phyloP scores from a whole-genome alignment of 352 stramenopile genomes.

The Globisporangium spinosum region DNA sequence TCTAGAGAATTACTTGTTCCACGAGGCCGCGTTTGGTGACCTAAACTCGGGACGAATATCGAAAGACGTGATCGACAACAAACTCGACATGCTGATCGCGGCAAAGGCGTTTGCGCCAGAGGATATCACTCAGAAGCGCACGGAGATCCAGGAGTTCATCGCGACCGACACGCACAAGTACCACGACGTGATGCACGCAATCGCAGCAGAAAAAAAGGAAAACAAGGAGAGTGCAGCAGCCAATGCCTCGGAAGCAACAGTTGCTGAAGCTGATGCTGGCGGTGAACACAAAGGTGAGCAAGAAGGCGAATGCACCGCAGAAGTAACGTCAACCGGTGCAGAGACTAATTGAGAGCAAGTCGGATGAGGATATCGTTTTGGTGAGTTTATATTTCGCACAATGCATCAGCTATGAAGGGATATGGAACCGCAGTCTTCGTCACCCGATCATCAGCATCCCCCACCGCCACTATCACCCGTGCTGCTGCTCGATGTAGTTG shows the following conservation, averaged over 20 bases:
- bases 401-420: not conserved
- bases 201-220: conserved; percentile 14
- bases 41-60: conserved; percentile 24
- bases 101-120: conserved; percentile 36
- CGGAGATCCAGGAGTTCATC: conserved; percentile 36
- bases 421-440: not conserved
- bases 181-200: conserved; percentile 18
- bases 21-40: conserved; percentile 21
- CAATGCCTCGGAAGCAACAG: not conserved
- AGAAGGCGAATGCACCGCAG: not conserved
- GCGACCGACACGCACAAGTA: conserved; percentile 28
- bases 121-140: conserved; percentile 32
- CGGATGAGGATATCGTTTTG: not conserved
- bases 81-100: conserved; percentile 40
- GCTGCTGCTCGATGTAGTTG: not conserved
- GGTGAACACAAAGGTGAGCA: not conserved
- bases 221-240: not conserved
- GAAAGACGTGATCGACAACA: conserved; percentile 36
- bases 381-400: not conserved
- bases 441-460: not conserved
- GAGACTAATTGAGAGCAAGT: not conserved
- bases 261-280: not conserved
- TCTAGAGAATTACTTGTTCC: conserved; percentile 34
- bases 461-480: not conserved
- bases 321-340: not conserved